Conservation (phyloP, 352 stramenopile species). For the Pythium volutum region DNA sequence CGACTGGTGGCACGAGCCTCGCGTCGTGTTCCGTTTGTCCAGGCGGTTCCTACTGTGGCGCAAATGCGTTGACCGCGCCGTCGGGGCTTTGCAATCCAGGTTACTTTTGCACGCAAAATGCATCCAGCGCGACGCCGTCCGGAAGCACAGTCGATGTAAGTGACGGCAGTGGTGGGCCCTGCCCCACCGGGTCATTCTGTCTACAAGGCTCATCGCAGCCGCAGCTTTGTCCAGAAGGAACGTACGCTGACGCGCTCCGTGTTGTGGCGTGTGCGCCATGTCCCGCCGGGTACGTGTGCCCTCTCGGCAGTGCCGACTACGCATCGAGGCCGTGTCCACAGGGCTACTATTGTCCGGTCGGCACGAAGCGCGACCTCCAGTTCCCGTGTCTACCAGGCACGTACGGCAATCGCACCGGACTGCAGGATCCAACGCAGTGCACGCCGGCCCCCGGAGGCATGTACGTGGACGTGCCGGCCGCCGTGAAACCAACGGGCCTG, state of each 20-base stretch:
- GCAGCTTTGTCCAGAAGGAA: constrained; percentile 49
- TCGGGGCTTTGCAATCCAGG: constrained; percentile 61
- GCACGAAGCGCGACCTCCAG: constrained; percentile 46
- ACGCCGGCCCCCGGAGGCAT: constrained; percentile 62
- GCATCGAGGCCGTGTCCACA: constrained; percentile 52
- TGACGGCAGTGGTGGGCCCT: constrained; percentile 29
- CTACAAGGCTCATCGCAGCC: constrained; percentile 63
- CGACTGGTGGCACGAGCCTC: constrained; percentile 44
- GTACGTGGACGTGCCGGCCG: constrained; percentile 50
- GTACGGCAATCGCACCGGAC: constrained; percentile 52
- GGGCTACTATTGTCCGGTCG: constrained; percentile 80
- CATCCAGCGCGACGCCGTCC: constrained; percentile 42
- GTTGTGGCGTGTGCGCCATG: constrained; percentile 28
- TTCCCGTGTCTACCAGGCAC: constrained; percentile 80
- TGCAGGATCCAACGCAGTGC: constrained; percentile 53
- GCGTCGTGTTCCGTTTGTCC: constrained; percentile 68
- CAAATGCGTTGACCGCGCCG: constrained; percentile 42
- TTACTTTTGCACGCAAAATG: constrained; percentile 77
- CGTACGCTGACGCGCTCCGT: constrained; percentile 54
- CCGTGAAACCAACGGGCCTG: constrained; percentile 39
- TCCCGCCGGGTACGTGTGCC: constrained; percentile 33
- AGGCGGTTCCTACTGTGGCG: constrained; percentile 50
- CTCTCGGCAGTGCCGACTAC: constrained; percentile 41
- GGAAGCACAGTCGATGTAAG: constrained; percentile 21
- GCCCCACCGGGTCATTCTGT: constrained; percentile 75